phyloP scores from a whole-genome alignment of 345 rosid genomes.

The Salix dunnii region DNA sequence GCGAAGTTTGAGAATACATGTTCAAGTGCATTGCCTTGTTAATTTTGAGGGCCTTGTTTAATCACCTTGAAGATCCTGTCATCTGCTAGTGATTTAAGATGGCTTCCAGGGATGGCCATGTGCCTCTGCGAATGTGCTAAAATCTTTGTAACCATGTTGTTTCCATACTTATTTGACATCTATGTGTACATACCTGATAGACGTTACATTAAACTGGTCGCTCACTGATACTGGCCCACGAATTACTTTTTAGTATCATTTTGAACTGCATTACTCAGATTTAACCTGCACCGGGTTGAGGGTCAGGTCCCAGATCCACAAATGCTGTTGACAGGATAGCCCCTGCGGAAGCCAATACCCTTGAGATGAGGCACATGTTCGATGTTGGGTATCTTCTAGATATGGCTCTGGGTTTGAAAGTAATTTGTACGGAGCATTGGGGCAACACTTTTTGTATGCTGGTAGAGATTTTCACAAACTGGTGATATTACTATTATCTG shows the following conservation, averaged over 20 bases:
- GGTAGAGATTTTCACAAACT: neutral
- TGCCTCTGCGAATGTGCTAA: slow-evolving; percentile 8
- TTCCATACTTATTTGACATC: slow-evolving; percentile 7
- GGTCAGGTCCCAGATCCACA: neutral
- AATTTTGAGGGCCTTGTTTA: neutral
- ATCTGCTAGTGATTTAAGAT: slow-evolving; percentile 1
- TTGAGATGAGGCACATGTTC: neutral
- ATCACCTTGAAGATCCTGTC: slow-evolving; percentile 10
- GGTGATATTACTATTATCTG: neutral
- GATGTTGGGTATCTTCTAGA: neutral
- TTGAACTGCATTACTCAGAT: slow-evolving; percentile 18
- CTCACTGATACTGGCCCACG: slow-evolving; percentile 29
- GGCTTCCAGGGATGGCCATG: slow-evolving; percentile 19
- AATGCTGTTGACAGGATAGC: neutral
- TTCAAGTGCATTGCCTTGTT: slow-evolving; percentile 3
- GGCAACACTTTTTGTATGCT: neutral
- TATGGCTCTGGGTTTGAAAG: neutral
- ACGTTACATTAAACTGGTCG: slow-evolving; percentile 35
- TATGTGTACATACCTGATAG: slow-evolving; percentile 36
- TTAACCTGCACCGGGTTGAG: slow-evolving; percentile 12
- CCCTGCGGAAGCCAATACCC: neutral
- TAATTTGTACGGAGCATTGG: neutral
- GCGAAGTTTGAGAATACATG: slow-evolving; percentile 4
- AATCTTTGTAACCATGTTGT: slow-evolving; percentile 23
- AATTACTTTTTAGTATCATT: slow-evolving; percentile 18